Evolutionary conservation across 345 rosid genomes (phyloP).

Genomic region (Eutrema japonicum): DNA sequence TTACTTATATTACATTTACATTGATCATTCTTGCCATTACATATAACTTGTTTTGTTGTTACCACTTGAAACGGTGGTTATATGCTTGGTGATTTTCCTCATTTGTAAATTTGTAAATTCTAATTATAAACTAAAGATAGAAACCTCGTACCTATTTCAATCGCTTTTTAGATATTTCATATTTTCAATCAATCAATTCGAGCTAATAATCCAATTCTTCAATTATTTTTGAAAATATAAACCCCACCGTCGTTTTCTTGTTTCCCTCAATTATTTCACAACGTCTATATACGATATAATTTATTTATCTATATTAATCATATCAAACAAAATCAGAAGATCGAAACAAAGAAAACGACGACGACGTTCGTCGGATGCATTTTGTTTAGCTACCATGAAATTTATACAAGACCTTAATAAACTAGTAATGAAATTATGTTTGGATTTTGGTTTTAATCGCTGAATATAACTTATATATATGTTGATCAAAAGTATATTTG

Average conservation of each 20-base stretch:
- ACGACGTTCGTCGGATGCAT: constrained; percentile 10
- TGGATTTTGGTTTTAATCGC: background rate
- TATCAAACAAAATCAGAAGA: constrained; percentile 24
- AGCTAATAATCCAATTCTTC: constrained; percentile 28
- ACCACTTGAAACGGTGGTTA: background rate
- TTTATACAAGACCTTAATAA: background rate
- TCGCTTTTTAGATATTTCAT: background rate
- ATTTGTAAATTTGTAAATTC: background rate
- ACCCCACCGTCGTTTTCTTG: constrained; percentile 44
- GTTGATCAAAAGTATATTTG: background rate
- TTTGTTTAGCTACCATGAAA: background rate
- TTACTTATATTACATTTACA: background rate
- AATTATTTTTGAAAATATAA: constrained; percentile 29
- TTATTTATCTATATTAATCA: background rate
- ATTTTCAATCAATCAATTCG: constrained; percentile 20
- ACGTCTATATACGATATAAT: constrained; percentile 25
- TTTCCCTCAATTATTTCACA: constrained; percentile 44
- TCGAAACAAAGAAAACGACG: background rate
- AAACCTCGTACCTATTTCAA: constrained; percentile 1
- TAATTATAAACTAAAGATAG: background rate
- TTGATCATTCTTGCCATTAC: background rate
- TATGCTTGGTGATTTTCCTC: background rate
- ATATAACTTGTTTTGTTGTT: constrained; percentile 6
- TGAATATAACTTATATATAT: background rate
- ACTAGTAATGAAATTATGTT: background rate